Evolutionary conservation across 768 basidiomycete species (phyloP).

Genomic region (Chalciporus sphaerocephalus): DNA sequence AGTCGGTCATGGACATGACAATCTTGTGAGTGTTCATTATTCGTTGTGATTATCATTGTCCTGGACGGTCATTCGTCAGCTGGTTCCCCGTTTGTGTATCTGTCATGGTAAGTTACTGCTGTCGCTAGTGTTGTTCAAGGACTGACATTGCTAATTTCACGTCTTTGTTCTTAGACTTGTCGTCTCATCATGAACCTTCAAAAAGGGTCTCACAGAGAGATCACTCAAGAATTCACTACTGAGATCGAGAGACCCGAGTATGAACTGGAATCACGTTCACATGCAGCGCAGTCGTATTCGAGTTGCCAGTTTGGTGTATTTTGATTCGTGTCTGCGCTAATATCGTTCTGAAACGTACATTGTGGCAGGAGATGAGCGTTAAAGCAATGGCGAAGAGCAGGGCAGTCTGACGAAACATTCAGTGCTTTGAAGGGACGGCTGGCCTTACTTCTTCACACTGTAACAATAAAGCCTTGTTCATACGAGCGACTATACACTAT

Average conservation of each 20-base stretch:
- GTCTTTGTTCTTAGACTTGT: slow-evolving; percentile 5
- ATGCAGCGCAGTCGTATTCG: background rate
- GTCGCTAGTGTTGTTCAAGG: no score
- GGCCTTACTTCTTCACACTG: no score
- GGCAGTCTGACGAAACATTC: no score
- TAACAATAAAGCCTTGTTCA: no score
- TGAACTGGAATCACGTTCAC: background rate
- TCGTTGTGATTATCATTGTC: background rate
- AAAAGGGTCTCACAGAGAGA: accelerated
- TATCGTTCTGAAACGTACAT: no score
- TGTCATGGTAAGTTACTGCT: slow-evolving; percentile 13
- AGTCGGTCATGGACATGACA: slow-evolving; percentile 3
- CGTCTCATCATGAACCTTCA: slow-evolving; percentile 21
- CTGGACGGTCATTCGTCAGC: slow-evolving; percentile 3
- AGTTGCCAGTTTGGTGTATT: background rate
- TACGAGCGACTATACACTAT: no score
- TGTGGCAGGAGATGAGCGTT: no score
- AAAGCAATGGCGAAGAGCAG: no score
- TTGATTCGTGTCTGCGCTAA: no score
- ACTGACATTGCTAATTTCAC: background rate
- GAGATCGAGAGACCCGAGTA: slow-evolving; percentile 7
- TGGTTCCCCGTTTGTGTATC: slow-evolving; percentile 19
- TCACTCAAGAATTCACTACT: slow-evolving; percentile 11
- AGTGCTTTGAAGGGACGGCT: no score
- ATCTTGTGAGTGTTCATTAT: slow-evolving; percentile 14